Evolutionary conservation across 345 rosid species (phyloP), one percentile per base, ranked within the genome.

Genomic region (Acer yangbiense): DNA sequence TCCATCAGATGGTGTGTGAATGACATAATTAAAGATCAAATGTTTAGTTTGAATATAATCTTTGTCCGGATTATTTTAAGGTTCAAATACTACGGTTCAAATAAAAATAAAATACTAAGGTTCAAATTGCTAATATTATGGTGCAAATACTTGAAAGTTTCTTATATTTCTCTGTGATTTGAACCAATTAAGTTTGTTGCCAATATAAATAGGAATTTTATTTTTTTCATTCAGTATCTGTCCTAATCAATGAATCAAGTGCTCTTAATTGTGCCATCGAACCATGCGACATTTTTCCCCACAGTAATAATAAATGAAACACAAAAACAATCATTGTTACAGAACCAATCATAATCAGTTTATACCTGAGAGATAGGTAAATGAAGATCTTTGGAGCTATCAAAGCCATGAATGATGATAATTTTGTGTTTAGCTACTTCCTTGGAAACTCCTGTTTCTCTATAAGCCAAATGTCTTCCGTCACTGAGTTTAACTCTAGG

Each of bases 391-490:
- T 95, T 95, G 81, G 95, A 89, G 84, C 79, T 78, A 76, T 73
- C 66, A 72, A 88, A 90, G 76, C 97, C 98, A 86, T 94, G 98
- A 65, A 89, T 39, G 17, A 91, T 68, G 18, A 94, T 83, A 52
- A 94, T 81, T 77, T 82, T 93, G 78, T 82, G 68, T 29, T 89
- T 85, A 65, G 95, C 92, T 44, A 80, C 86, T 55, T 82, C 91
- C 78, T 79, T 95, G 25, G 89, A 83, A 77, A 90, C 82, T 10
- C 98, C 97, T 0, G 84, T 39, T 83, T 93, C 98, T 79, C 86
- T 88, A 81, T 93, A 95, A 32, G 98, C 91, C 78, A 95, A 73
- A 85, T 89, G 84, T 84, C 98, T 89, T 48, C 98, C 98, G 73
- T 90, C 97, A 74, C 85, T 72, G 72, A 95, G 93, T 77, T 87